Base-by-base conservation (phyloP, 108 stramenopile species). In the Skeletonema menzelii region DNA sequence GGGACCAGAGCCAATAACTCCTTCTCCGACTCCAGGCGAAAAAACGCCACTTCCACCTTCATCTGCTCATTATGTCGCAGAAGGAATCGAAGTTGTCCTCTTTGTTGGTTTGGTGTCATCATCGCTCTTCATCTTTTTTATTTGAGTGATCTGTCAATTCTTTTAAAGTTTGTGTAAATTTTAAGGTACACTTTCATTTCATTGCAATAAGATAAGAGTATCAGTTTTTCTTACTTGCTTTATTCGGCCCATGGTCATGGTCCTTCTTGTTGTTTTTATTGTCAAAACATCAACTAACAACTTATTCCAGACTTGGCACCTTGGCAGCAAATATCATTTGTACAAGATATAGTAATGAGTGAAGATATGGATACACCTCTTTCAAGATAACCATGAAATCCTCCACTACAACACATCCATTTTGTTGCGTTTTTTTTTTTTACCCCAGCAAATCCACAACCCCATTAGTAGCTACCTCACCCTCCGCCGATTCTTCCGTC, bases 391-490 rank as follows among this genome's bases (percentile, higher is more conserved):
- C 35, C 8, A 37, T 37, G 35, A 8, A 37, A 37, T 37, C 10
- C 35, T 11, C 11, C 40, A 42, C 15, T n/a, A n/a, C 14, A n/a
- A 1, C 5, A 22, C 13, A 49, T 20, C 7, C 19, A 22, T 22
- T 46, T 8, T 49, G 19, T 20, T 22, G 49, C 22, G 8, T 53
- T 24, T 53, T 5, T 22, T 46, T 46, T 17, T 22, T 53, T 66
- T 42, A 74, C 38, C 73, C 73, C 73, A 74, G 40, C 40, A 74
- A 63, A 59, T 74, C 73, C 31, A 74, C 34, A 57, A 64, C 49
- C 38, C 46, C 56, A 27, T 44, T 19, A 19, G 47, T 55, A 26
- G 59, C 62, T 4, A 26, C 7, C 4, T 61, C 26, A 12, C 31
- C 31, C 12, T 58, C 53, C 17, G 55, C 73, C 5, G 31, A 47